Evolutionary conservation across 2,329 filamentous ascomycete genomes (phyloP), one percentile per base, ranked within the genome.

Genomic region (Botrytis sinoallii): DNA sequence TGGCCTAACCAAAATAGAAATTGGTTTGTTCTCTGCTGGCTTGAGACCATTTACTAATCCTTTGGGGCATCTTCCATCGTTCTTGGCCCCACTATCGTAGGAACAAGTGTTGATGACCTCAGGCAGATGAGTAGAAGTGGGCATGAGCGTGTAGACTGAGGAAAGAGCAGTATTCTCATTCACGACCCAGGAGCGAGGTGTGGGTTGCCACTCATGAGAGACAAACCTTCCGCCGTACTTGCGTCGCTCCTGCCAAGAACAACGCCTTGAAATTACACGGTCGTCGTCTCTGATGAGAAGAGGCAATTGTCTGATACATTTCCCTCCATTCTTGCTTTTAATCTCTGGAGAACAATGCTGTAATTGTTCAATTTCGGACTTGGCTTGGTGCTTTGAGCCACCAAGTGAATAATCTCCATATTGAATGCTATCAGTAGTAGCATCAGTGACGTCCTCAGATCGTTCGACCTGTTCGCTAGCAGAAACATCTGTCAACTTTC

Each of bases 201-300:
- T 42, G n/a, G 38, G 25, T 25, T 18, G 66, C 48, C 48, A 42
- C 14, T 55, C n/a, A 55, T 8, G 25, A 55, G 35, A 22, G 8
- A 22, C 16, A 57, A 48, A 68, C n/a, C 4, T 68, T 68, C 66
- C 66, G 1, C 48, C 35, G 20, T 57, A 10, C 18, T 42, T 57
- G 66, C 66, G 66, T 57, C 66, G 16, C 12, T 42, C 66, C 42
- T 68, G 48, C 66, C 48, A 68, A 57, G 66, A 57, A 20, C 66
- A 57, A 29, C 25, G 35, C 29, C 10, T 38, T 14, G 25, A 9
- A 10, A 57, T 8, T 18, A 68, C 48, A 57, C 35, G 48, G 14
- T 68, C 66, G 42, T 68, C 66, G 22, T 68, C 66, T 29, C 66
- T 57, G 29, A 22, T 57, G 22, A 22, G 48, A 35, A 68, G 35